A percentile compares a stretch with the other conserved stretches of the same genome.
Conservation (phyloP, 352 stramenopile species). For the Phytopythium delawarense region DNA sequence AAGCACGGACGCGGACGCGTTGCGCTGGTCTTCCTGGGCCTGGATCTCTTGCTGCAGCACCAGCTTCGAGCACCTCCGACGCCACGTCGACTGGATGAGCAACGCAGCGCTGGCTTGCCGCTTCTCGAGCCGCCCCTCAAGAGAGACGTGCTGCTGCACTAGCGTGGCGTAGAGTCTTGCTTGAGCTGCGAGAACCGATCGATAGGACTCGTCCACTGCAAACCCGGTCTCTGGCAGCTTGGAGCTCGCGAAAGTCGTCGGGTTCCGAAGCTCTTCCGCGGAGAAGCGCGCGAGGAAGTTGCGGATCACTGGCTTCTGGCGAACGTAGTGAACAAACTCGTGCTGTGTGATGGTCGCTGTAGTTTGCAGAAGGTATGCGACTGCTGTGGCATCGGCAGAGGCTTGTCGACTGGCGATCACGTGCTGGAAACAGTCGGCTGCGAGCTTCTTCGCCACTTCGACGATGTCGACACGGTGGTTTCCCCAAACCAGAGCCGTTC, state of each 20-base stretch:
- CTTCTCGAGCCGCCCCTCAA: slow-evolving; percentile 34
- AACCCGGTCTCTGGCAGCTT: slow-evolving; percentile 6
- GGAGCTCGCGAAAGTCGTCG: slow-evolving; percentile 36
- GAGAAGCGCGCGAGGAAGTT: slow-evolving; percentile 57
- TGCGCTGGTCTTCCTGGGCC: slow-evolving; percentile 23
- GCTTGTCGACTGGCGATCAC: background rate
- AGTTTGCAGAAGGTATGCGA: background rate
- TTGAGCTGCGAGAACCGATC: slow-evolving; percentile 18
- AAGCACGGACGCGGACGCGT: slow-evolving; percentile 38
- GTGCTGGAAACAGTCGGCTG: slow-evolving; percentile 14
- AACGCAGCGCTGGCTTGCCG: slow-evolving; percentile 33
- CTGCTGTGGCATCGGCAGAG: background rate
- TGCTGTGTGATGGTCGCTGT: slow-evolving; percentile 13
- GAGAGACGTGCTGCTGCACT: slow-evolving; percentile 41
- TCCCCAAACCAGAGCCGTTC: slow-evolving; percentile 37
- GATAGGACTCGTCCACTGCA: slow-evolving; percentile 9
- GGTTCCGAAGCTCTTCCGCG: slow-evolving; percentile 59
- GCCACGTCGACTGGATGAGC: slow-evolving; percentile 68
- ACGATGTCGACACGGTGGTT: slow-evolving; percentile 17
- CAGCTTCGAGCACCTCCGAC: slow-evolving; percentile 37
- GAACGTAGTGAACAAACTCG: slow-evolving; percentile 34
- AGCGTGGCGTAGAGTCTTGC: slow-evolving; percentile 37
- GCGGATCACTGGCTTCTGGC: slow-evolving; percentile 22
- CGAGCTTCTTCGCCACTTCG: slow-evolving; percentile 16
- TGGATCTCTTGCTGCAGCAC: slow-evolving; percentile 21